Base-by-base conservation (phyloP, 164 flowering plant species). In the Amborella trichopoda region DNA sequence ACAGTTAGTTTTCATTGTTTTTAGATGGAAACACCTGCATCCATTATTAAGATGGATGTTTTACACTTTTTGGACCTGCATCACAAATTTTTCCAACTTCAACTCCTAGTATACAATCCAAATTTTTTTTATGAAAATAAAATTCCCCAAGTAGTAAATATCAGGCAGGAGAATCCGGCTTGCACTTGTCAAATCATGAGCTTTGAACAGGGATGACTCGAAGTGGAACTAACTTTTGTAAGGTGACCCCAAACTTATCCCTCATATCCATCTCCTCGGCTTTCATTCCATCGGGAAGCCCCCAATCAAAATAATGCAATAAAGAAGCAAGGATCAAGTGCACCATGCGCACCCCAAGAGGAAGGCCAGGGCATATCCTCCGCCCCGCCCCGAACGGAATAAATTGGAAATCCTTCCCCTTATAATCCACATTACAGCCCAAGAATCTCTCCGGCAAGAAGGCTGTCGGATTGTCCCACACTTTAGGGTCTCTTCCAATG, bases 371-470 rank as follows among this genome's bases (percentile, higher is more conserved):
- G 23, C 67, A 62, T 3, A 57, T 62, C 23, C 67, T 28, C 2
- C 67, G 24, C 6, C 62, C 67, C 0, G 49, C 54, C 5, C 66
- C 67, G 6, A 62, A 62, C 0, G 67, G 67, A 23, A 57, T 48
- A 4, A 57, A 49, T 43, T 56, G 59, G 21, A 55, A 61, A 16
- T 50, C 16, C 4, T 28, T 40, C 1, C 65, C 61, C 23, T 27
- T 50, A 4, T 50, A 6, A 30, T 61, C 60, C 17, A 61, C 24
- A 3, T 54, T 50, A 0, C 40, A 44, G 33, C 33, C 55, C 55
- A 54, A 44, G 44, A 61, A 61, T 22, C 65, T 49, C 28, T 61
- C 65, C 2, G 65, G 65, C 36, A 12, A 4, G 13, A 61, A 61
- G 3, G 51, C 48, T 19, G 28, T 28, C 14, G 66, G 58, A 11